These are phyloP conservation scores for Dalechampia spathulata DNA, from an alignment of 441 rosid genomes.

Conservation along the genomic window DNA sequence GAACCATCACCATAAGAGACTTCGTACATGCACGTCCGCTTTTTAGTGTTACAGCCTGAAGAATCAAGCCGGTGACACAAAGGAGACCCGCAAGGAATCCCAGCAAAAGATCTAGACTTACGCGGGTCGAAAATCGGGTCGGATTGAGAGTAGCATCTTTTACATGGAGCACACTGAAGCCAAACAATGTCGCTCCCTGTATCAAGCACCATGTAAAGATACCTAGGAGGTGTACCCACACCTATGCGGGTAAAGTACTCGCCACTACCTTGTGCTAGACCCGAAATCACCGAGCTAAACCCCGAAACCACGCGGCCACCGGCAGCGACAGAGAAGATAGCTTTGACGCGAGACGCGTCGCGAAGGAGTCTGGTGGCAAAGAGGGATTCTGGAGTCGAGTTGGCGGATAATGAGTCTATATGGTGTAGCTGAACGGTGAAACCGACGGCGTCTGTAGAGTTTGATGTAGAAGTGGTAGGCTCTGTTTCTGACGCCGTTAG, in stretches of 20 bases:
- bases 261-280: conserved; percentile 82
- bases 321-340: conserved; percentile 34
- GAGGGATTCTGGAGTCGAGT: conserved; percentile 39
- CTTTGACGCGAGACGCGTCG: conserved; percentile 44
- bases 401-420: conserved; percentile 49
- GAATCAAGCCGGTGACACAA: conserved; percentile 61
- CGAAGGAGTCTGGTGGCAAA: conserved; percentile 55
- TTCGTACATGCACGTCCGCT: conserved; percentile 58
- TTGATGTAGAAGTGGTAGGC: background rate
- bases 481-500: conserved; percentile 24
- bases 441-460: conserved; percentile 2
- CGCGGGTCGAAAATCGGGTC: conserved; percentile 77
- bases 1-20: conserved; percentile 93
- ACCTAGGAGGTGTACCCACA: conserved; percentile 74
- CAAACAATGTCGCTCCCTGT: conserved; percentile 94
- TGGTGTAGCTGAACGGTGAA: conserved; percentile 49
- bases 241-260: conserved; percentile 92
- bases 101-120: conserved; percentile 49
- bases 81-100: conserved; percentile 51
- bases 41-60: conserved; percentile 44
- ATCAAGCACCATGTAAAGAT: conserved; percentile 73
- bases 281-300: conserved; percentile 70
- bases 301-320: conserved; percentile 23
- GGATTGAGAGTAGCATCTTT: conserved; percentile 67
- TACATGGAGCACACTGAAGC: conserved; percentile 89